A percentile compares a stretch with the other conserved stretches of the same genome.
phyloP scores from a whole-genome alignment of 805 yeast genomes.

The Starmerella bombi region DNA sequence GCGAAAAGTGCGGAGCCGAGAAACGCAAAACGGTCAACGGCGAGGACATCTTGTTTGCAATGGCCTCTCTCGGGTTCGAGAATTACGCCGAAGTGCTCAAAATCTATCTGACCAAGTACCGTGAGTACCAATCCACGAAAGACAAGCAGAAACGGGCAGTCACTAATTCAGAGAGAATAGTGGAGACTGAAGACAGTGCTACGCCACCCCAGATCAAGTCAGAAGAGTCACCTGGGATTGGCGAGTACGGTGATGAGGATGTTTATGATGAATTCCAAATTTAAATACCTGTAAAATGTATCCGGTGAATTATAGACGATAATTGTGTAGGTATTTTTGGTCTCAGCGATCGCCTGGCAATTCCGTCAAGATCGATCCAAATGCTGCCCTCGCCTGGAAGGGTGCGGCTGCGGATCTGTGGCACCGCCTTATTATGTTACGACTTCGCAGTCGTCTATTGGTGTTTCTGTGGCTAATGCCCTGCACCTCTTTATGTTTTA shows the following conservation, averaged over 20 bases:
- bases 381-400: too few species aligned
- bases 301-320: neutral
- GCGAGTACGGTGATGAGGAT: constrained; percentile 8
- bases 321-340: too few species aligned
- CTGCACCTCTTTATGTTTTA: too few species aligned
- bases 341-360: neutral
- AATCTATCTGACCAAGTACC: constrained; percentile 52
- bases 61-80: constrained; percentile 54
- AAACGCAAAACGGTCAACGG: constrained; percentile 60
- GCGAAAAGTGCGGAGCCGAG: constrained; percentile 50
- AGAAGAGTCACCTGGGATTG: constrained; percentile 8
- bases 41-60: constrained; percentile 51
- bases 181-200: neutral
- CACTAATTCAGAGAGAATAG: neutral
- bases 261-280: constrained; percentile 14
- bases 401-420: too few species aligned
- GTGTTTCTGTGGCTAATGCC: too few species aligned
- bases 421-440: too few species aligned
- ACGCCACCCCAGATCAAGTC: neutral
- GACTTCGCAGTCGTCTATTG: too few species aligned
- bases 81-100: constrained; percentile 57
- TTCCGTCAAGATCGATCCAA: neutral
- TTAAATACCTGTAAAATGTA: neutral
- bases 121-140: constrained; percentile 31
- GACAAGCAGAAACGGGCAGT: constrained; percentile 17